Conservation (phyloP, 345 rosid species). For the Durio zibethinus region DNA sequence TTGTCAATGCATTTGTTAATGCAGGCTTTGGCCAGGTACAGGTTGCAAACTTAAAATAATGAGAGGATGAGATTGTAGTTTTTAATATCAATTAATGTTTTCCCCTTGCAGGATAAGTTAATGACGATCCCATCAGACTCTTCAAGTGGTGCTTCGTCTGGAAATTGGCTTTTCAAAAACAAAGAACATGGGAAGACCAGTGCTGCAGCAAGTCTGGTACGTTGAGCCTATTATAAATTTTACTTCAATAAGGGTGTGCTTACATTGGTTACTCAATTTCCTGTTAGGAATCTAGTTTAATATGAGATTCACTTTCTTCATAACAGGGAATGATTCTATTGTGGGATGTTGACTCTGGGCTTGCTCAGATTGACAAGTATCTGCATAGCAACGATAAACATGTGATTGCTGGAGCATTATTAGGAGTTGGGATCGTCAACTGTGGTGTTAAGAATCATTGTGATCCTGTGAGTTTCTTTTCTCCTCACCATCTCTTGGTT, state of each 20-base stretch:
- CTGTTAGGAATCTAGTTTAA: slow-evolving; percentile 6
- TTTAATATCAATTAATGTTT: slow-evolving; percentile 8
- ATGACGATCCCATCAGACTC: slow-evolving; percentile 82
- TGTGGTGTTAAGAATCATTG: slow-evolving; percentile 82
- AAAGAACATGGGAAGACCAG: slow-evolving; percentile 94
- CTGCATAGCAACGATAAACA: slow-evolving; percentile 79
- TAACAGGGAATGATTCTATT: slow-evolving; percentile 83
- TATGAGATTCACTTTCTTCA: slow-evolving; percentile 11
- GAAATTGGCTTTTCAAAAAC: slow-evolving; percentile 92
- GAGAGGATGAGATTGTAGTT: neutral
- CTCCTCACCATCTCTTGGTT: neutral
- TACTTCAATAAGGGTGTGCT: neutral
- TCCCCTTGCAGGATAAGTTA: slow-evolving; percentile 67
- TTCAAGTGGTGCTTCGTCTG: slow-evolving; percentile 62
- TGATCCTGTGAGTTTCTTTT: slow-evolving; percentile 69
- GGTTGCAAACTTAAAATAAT: slow-evolving; percentile 12
- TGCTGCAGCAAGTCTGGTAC: slow-evolving; percentile 94
- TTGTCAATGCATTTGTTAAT: slow-evolving; percentile 96
- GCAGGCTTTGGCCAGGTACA: slow-evolving; percentile 94
- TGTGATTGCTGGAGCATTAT: slow-evolving; percentile 79
- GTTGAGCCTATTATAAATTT: slow-evolving; percentile 15
- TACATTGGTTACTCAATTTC: neutral
- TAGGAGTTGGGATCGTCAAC: slow-evolving; percentile 90
- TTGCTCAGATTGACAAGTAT: slow-evolving; percentile 84
- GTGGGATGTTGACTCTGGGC: slow-evolving; percentile 95